These are phyloP conservation scores for Camellia granthamiana DNA, from an alignment of 148 eudicot species.

Conservation along the genomic window DNA sequence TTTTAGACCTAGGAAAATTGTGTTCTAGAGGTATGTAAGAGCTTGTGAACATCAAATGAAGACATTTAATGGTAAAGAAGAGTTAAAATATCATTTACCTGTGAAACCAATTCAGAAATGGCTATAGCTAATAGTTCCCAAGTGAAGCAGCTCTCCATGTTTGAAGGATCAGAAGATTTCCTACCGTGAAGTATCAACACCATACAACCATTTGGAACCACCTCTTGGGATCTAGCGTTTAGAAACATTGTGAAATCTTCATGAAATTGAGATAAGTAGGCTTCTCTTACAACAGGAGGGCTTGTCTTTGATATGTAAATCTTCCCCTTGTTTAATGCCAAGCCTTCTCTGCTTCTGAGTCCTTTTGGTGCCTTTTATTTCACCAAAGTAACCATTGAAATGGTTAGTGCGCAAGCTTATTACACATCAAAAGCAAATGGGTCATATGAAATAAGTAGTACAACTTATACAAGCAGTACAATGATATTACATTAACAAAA, in stretches of 20 bases:
- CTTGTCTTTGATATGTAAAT: conserved; percentile 35
- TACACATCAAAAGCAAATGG: too few relatives aligned
- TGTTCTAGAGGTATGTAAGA: too few relatives aligned
- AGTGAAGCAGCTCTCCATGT: not conserved
- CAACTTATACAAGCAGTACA: too few relatives aligned
- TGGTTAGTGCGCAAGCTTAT: not conserved
- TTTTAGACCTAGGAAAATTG: too few relatives aligned
- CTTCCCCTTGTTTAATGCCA: conserved; percentile 39
- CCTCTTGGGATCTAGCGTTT: conserved; percentile 36
- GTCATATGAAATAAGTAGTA: too few relatives aligned
- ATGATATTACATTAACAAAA: too few relatives aligned
- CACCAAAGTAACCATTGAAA: not conserved
- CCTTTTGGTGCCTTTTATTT: conserved; percentile 28
- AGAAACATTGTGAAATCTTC: conserved; percentile 36
- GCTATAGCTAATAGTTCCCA: conserved; percentile 31
- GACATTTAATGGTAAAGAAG: too few relatives aligned
- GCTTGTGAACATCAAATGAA: not conserved
- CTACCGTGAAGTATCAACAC: conserved; percentile 35
- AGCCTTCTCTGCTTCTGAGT: conserved; percentile 22
- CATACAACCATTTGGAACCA: conserved; percentile 27
- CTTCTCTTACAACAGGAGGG: conserved; percentile 26
- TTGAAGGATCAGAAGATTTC: conserved; percentile 15
- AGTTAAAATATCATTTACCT: conserved; percentile 11
- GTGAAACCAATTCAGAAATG: conserved; percentile 18
- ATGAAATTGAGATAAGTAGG: conserved; percentile 39